These are phyloP conservation scores for Lentinula sp. DNA, from an alignment of 768 basidiomycete genomes.

Conservation along the genomic window DNA sequence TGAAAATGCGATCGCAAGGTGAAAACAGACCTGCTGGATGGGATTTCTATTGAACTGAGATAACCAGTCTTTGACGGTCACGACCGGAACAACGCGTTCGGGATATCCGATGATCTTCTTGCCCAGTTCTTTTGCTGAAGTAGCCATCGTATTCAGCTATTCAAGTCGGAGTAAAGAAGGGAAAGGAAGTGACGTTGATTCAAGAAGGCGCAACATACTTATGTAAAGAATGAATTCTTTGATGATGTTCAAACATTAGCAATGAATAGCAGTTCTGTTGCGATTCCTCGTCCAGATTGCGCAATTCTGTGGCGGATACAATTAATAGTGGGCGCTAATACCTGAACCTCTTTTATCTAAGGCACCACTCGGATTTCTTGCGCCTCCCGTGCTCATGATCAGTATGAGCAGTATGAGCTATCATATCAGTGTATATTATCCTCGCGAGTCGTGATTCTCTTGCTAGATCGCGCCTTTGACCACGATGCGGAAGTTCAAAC, in stretches of 20 bases:
- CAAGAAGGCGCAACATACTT: background rate
- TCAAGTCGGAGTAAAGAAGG: background rate
- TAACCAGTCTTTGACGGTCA: conserved; percentile 56
- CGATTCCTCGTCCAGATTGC: background rate
- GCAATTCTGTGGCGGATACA: background rate
- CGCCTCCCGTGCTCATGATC: too few relatives aligned
- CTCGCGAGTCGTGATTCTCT: too few relatives aligned
- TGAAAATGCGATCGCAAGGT: background rate
- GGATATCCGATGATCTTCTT: conserved; percentile 59
- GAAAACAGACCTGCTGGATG: conserved; percentile 38
- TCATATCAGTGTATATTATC: too few relatives aligned
- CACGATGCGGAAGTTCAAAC: too few relatives aligned
- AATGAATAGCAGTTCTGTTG: background rate
- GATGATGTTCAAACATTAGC: background rate
- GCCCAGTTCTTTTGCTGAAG: conserved; percentile 37
- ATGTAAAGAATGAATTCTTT: background rate
- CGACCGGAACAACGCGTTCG: conserved; percentile 51
- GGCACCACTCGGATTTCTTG: too few relatives aligned
- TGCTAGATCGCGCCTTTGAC: too few relatives aligned
- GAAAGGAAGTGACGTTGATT: background rate
- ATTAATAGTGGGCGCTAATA: background rate
- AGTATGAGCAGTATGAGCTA: too few relatives aligned
- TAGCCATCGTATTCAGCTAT: conserved; percentile 24
- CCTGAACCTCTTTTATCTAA: too few relatives aligned
- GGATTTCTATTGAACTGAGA: conserved; percentile 36